Conservation (phyloP, 106 monocot genomes). For the Platanthera guangdongensis region DNA sequence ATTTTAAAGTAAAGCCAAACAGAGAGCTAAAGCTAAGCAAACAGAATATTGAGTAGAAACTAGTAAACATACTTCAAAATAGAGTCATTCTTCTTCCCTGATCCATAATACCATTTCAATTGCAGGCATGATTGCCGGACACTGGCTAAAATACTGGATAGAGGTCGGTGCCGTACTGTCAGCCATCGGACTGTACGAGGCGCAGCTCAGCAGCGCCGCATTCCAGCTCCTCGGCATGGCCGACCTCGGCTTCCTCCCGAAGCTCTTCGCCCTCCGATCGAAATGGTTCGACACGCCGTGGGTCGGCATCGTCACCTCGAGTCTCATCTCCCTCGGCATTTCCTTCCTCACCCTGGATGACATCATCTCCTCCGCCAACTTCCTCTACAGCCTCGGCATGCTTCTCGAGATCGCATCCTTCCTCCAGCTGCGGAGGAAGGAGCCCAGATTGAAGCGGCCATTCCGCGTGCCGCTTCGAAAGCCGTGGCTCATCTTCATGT, state of each 20-base stretch:
- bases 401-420: slow-evolving; percentile 79
- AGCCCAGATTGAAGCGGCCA: slow-evolving; percentile 55
- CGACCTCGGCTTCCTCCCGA: slow-evolving; percentile 64
- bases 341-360: slow-evolving; percentile 77
- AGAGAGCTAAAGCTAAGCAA: no score
- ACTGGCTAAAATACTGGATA: slow-evolving; percentile 82
- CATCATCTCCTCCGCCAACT: slow-evolving; percentile 73
- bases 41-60: no score
- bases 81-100: neutral
- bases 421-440: slow-evolving; percentile 47
- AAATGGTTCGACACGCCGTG: slow-evolving; percentile 73
- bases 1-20: no score
- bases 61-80: no score
- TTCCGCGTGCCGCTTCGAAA: slow-evolving; percentile 53
- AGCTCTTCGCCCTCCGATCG: slow-evolving; percentile 39
- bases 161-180: slow-evolving; percentile 71
- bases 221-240: slow-evolving; percentile 93
- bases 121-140: slow-evolving; percentile 59
- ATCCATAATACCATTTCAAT: neutral
- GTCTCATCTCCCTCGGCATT: slow-evolving; percentile 59
- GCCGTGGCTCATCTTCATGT: slow-evolving; percentile 47
- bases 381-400: slow-evolving; percentile 87
- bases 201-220: slow-evolving; percentile 71
- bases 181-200: slow-evolving; percentile 75
- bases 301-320: slow-evolving; percentile 56